phyloP scores from a whole-genome alignment of 371 early-diverging fungal species.

The Mortierella sp. region DNA sequence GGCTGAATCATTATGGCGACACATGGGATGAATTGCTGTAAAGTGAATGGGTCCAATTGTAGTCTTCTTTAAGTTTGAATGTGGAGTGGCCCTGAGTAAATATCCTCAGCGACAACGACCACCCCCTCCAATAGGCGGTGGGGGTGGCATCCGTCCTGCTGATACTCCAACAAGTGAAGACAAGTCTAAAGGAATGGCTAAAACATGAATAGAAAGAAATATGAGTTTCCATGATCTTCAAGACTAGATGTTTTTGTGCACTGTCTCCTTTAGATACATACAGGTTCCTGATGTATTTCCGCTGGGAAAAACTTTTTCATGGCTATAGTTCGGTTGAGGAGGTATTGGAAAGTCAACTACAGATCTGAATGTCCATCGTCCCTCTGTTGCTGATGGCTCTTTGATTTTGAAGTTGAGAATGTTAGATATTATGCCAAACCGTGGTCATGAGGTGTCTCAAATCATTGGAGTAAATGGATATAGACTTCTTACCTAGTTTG shows the following conservation, averaged over 20 bases:
- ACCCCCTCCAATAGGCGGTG: neutral
- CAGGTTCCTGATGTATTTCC: constrained; percentile 8
- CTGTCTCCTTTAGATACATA: neutral
- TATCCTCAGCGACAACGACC: constrained; percentile 4
- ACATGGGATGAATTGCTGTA: too few relatives aligned
- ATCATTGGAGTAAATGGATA: neutral
- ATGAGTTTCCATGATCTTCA: neutral
- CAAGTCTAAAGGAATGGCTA: constrained; percentile 7
- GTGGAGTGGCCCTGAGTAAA: too few relatives aligned
- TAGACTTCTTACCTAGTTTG: neutral
- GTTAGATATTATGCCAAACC: neutral
- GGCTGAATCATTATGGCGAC: too few relatives aligned
- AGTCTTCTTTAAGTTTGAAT: too few relatives aligned
- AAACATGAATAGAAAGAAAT: neutral
- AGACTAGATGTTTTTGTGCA: neutral
- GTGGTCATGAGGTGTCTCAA: neutral
- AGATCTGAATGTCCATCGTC: constrained; percentile 6
- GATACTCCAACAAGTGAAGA: constrained; percentile 1
- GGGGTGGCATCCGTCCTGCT: constrained; percentile 13
- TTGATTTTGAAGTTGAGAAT: neutral
- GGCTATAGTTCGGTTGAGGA: neutral
- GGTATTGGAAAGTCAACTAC: neutral
- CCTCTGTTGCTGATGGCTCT: constrained; percentile 6
- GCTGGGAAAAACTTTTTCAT: neutral
- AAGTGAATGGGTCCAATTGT: too few relatives aligned